These are phyloP conservation scores for Geosmithia putterillii DNA, from an alignment of 2,329 filamentous ascomycete genomes.

Conservation along the genomic window DNA sequence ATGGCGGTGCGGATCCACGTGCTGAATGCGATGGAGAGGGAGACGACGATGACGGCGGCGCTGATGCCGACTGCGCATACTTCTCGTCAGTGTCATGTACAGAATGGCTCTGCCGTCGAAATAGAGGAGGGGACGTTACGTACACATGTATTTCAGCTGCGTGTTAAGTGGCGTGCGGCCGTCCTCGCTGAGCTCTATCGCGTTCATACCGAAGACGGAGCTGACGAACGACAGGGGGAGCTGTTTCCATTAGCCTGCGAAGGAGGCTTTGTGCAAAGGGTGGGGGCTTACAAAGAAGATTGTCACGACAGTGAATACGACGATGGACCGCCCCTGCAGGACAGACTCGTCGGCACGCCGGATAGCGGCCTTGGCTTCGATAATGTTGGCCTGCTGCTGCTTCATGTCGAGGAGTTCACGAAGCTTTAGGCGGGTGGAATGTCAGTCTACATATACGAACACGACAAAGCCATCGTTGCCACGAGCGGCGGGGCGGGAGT, in stretches of 20 bases:
- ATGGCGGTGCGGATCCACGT: slow-evolving; percentile 8
- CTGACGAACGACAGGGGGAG: slow-evolving; percentile 23
- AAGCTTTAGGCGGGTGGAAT: slow-evolving; percentile 6
- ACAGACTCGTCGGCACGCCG: slow-evolving; percentile 25
- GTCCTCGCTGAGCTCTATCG: slow-evolving; percentile 9
- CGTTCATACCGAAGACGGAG: slow-evolving; percentile 25
- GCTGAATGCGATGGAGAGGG: slow-evolving; percentile 9
- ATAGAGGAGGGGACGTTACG: not conserved
- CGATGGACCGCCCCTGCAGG: slow-evolving; percentile 28
- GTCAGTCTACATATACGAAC: not conserved
- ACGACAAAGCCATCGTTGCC: not conserved
- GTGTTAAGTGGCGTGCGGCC: slow-evolving; percentile 6
- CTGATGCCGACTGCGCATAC: slow-evolving; percentile 6
- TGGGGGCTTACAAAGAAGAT: slow-evolving; percentile 28
- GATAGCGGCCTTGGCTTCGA: slow-evolving; percentile 29
- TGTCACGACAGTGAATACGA: slow-evolving; percentile 33
- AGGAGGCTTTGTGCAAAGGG: not conserved
- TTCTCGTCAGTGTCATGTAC: not conserved
- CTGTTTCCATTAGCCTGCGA: slow-evolving; percentile 6
- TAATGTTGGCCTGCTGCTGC: slow-evolving; percentile 31
- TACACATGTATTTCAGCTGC: slow-evolving; percentile 11
- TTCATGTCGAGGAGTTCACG: slow-evolving; percentile 27
- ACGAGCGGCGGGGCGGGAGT: not conserved
- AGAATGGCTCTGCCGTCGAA: not conserved
- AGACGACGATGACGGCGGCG: slow-evolving; percentile 6